A percentile compares a stretch with the other conserved stretches of the same genome.
phyloP scores from a whole-genome alignment of 805 yeast genomes.

The Nakazawaea peltata region DNA sequence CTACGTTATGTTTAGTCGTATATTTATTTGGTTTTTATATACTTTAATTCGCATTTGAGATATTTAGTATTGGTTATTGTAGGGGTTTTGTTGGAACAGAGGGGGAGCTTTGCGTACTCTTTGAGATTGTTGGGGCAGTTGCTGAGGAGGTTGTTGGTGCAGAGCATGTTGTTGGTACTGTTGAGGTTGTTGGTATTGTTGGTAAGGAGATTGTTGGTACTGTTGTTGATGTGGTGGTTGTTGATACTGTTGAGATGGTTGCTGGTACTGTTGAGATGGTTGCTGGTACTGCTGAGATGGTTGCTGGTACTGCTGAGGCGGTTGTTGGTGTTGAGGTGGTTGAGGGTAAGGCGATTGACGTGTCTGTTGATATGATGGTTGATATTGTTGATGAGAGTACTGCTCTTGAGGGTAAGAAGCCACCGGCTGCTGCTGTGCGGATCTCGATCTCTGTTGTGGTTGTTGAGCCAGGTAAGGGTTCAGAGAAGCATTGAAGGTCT shows the following conservation, averaged over 20 bases:
- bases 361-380: too few relatives aligned
- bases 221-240: conserved; percentile 1
- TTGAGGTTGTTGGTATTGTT: conserved; percentile 10
- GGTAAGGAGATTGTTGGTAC: conserved; percentile 7
- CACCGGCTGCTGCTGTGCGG: conserved; percentile 12
- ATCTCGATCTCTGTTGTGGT: conserved; percentile 7
- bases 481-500: background rate
- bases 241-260: conserved; percentile 4
- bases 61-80: conserved; percentile 1
- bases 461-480: conserved; percentile 2
- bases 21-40: too few relatives aligned
- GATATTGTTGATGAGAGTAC: conserved; percentile 3
- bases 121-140: conserved; percentile 1
- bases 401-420: background rate
- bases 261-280: conserved; percentile 5
- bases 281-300: conserved; percentile 5
- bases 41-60: too few relatives aligned
- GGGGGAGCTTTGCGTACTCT: conserved; percentile 1
- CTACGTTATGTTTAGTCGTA: too few relatives aligned
- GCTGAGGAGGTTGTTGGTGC: background rate
- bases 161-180: conserved; percentile 8
- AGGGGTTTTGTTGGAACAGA: background rate
- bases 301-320: conserved; percentile 3
- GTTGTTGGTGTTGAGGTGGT: conserved; percentile 4
- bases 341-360: conserved; percentile 8